Percentiles rank a stretch among this genome's conserved stretches.
phyloP scores from a whole-genome alignment of 106 monocot species.

The Gastrodia elata region DNA sequence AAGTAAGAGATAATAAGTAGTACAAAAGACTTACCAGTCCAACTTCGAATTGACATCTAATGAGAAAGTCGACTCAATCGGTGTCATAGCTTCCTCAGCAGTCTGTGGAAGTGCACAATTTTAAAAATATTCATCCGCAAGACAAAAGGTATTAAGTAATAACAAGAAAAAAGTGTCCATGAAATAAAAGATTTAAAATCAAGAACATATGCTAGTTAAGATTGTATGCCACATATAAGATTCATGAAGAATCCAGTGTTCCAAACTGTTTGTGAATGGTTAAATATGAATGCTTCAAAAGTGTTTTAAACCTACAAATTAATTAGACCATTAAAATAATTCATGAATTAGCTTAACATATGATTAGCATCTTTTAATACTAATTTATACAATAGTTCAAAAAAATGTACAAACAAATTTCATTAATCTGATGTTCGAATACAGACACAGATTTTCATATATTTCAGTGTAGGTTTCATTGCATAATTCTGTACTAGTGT shows the following conservation, averaged over 20 bases:
- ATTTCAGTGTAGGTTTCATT: neutral
- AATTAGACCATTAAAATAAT: neutral
- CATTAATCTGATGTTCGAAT: neutral
- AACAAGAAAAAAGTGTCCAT: neutral
- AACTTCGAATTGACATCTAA: constrained; percentile 96
- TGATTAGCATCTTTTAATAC: neutral
- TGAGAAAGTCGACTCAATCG: constrained; percentile 98
- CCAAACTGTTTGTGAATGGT: neutral
- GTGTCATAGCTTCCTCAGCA: constrained; percentile 98
- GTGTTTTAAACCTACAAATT: neutral
- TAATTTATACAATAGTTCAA: neutral
- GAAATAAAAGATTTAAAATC: neutral
- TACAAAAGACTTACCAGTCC: constrained; percentile 55
- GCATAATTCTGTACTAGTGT: neutral
- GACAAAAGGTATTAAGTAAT: neutral
- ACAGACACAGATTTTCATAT: neutral
- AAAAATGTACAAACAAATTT: neutral
- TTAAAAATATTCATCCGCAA: neutral
- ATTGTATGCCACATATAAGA: neutral
- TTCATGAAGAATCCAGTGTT: neutral
- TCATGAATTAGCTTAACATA: neutral
- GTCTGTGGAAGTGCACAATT: constrained; percentile 32
- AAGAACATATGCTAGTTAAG: neutral
- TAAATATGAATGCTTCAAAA: neutral
- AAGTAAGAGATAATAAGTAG: neutral